Evolutionary conservation across 208 protist species (phyloP), one percentile per base, ranked within the genome.

Genomic region (Leishmania arabica): DNA sequence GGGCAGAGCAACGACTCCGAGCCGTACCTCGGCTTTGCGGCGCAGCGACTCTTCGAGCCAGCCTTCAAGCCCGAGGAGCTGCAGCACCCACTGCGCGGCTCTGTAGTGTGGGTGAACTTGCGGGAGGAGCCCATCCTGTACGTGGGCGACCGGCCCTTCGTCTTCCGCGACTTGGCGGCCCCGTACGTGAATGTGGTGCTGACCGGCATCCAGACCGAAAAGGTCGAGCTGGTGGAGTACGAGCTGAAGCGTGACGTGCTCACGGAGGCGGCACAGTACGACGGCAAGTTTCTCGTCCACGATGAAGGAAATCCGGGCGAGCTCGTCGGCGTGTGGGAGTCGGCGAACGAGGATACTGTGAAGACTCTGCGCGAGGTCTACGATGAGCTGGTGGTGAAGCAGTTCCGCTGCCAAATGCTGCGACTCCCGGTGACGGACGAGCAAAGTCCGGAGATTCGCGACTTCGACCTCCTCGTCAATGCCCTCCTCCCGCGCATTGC

Each of bases 121-220:
- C 91, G 94, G 51, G 94, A 97, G 80, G 92, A 97, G 84, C 94
- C 94, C 17, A 93, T 97, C 73, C 82, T 97, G 49, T 97, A 97
- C 84, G 91, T 97, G 19, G 94, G 94, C 47, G 94, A 97, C 82
- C 86, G 88, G 17, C 94, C 94, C 15, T 97, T 92, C 75, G 94
- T 97, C 58, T 95, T 97, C 58, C 91, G 94, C 54, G 92, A 97
- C 75, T 80, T 97, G 9, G 91, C 89, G n/a, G 84, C 89, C 21
- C 94, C 94, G 54, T 97, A 97, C 86, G 94, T 97, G 53, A 97
- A 97, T 79, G 94, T 97, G 42, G 94, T 96, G 90, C 86, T 97
- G 17, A 96, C 92, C 31, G 94, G 94, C 72, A 97, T 97, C 76
- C 86, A 94, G 45, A 94, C 94, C 21, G 74, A 92, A 47, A 96